Percentiles rank a stretch among this genome's conserved stretches.
Conservation (phyloP, 352 stramenopile species). For the Halophytophthora batemanensis region DNA sequence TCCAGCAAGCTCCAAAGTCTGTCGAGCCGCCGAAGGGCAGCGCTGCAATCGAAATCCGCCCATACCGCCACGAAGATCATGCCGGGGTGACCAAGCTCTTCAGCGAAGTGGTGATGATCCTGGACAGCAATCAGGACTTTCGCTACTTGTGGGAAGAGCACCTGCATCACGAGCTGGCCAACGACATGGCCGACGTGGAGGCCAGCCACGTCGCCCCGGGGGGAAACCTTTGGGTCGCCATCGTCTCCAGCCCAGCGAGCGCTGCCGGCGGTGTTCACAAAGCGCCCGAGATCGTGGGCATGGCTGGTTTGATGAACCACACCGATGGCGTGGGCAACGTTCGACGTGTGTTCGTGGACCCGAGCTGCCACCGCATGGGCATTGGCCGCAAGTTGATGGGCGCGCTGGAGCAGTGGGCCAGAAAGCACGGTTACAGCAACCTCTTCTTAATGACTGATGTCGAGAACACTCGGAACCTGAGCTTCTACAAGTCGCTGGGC, state of each 20-base stretch:
- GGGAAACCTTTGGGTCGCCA: constrained; percentile 28
- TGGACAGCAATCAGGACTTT: constrained; percentile 16
- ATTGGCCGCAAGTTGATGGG: constrained; percentile 20
- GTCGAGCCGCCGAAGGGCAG: too few species aligned
- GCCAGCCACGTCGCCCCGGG: constrained; percentile 13
- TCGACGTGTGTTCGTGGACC: constrained; percentile 25
- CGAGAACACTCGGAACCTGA: constrained; percentile 6
- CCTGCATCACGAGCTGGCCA: constrained; percentile 13
- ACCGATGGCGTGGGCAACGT: constrained; percentile 14
- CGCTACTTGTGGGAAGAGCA: constrained; percentile 20
- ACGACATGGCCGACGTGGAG: constrained; percentile 20
- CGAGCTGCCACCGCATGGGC: constrained; percentile 19
- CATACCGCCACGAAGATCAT: constrained; percentile 21
- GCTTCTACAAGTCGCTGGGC: constrained; percentile 22
- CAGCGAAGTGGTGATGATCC: constrained; percentile 1
- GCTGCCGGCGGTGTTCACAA: background rate
- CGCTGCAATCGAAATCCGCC: constrained; percentile 7
- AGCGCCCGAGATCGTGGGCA: constrained; percentile 16
- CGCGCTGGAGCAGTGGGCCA: constrained; percentile 13
- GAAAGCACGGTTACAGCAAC: constrained; percentile 7
- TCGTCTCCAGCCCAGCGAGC: background rate
- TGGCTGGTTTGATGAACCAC: constrained; percentile 19
- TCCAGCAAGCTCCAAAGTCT: too few species aligned
- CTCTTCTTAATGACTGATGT: constrained; percentile 24
- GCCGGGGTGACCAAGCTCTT: constrained; percentile 19